Conservation (phyloP, 192 early-diverging fungal species). For the Linnemannia exigua region DNA sequence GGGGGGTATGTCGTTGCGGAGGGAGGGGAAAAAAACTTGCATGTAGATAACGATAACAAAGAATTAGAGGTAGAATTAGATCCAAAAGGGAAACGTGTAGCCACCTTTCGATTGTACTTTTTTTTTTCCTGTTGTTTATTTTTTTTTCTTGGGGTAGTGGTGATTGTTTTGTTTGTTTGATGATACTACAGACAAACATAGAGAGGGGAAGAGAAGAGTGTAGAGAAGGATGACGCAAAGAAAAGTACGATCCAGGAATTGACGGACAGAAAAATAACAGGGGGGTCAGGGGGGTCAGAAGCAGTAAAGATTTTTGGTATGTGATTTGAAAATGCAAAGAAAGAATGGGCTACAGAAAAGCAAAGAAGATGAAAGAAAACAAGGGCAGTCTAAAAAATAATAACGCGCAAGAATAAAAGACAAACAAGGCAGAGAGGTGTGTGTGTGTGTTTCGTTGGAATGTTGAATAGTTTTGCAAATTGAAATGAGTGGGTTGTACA, state of each 20-base stretch:
- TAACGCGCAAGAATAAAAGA: neutral
- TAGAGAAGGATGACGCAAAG: neutral
- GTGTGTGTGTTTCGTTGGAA: neutral
- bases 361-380: neutral
- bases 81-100: too few relatives aligned
- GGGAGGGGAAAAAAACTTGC: neutral
- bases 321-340: neutral
- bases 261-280: neutral
- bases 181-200: too few relatives aligned
- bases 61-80: too few relatives aligned
- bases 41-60: too few relatives aligned
- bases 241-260: neutral
- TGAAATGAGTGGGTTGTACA: neutral
- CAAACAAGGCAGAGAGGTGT: neutral
- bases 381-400: neutral
- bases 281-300: neutral
- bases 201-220: neutral
- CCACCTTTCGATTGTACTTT: too few relatives aligned
- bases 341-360: neutral
- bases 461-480: too few relatives aligned
- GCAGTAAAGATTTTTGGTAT: too few relatives aligned
- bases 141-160: too few relatives aligned
- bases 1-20: too few relatives aligned
- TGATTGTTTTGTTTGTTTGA: too few relatives aligned
- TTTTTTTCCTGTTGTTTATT: too few relatives aligned